phyloP scores from a whole-genome alignment of 495 filamentous ascomycete genomes.

The Chaetomium cochliodes region DNA sequence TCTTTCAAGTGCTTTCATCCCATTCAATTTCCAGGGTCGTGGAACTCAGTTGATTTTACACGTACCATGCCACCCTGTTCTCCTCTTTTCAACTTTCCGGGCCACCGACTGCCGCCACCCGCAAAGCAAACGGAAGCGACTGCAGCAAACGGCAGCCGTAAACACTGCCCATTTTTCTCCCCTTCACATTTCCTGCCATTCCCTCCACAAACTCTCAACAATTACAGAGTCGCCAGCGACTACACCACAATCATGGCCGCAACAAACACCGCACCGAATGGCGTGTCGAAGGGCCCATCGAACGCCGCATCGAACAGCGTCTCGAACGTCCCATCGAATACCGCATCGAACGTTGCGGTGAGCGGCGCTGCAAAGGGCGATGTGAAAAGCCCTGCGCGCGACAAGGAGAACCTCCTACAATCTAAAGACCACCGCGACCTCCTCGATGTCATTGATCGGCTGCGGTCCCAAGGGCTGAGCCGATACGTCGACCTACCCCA shows the following conservation, averaged over 20 bases:
- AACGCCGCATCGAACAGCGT: not conserved
- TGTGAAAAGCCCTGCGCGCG: not conserved
- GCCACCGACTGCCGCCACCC: not conserved
- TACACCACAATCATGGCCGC: not conserved
- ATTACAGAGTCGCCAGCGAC: too few species aligned
- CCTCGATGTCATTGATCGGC: slow-evolving; percentile 18
- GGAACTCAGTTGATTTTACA: too few species aligned
- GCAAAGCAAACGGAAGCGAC: not conserved
- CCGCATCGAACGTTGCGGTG: not conserved
- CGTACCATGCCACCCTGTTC: too few species aligned
- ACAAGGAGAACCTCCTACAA: not conserved
- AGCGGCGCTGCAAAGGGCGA: not conserved
- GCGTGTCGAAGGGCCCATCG: too few species aligned
- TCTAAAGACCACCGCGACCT: slow-evolving; percentile 16
- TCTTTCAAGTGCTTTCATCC: too few species aligned
- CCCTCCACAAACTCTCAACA: too few species aligned
- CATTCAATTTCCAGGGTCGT: too few species aligned
- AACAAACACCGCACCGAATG: not conserved
- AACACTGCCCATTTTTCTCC: not conserved
- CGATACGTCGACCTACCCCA: slow-evolving; percentile 23
- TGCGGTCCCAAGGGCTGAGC: slow-evolving; percentile 14
- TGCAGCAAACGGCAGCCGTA: too few species aligned
- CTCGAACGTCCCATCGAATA: not conserved
- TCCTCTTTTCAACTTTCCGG: not conserved
- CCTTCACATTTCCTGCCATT: not conserved